These are phyloP conservation scores for Epichloe glyceriae DNA, from an alignment of 2,329 filamentous ascomycete species.

Conservation along the genomic window DNA sequence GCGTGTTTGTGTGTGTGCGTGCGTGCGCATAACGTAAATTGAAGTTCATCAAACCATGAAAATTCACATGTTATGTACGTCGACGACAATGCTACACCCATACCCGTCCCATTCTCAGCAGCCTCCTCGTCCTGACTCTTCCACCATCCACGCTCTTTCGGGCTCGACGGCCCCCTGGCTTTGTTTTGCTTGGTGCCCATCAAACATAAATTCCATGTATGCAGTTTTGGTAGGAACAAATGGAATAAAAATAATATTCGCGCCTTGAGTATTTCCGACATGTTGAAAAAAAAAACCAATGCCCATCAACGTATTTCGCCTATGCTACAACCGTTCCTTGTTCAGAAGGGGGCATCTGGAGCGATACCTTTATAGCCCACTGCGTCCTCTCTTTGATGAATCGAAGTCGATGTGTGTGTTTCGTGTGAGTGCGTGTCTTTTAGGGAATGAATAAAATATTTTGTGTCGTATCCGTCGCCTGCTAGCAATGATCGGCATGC, in stretches of 20 bases:
- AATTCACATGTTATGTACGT: conserved; percentile 7
- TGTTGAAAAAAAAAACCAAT: conserved; percentile 6
- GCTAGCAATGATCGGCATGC: too few species aligned
- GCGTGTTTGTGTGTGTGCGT: too few species aligned
- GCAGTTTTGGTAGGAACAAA: not conserved
- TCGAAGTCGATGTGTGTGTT: not conserved
- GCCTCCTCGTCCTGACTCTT: not conserved
- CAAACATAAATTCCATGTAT: not conserved
- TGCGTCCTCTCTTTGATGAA: conserved; percentile 2
- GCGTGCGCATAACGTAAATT: not conserved
- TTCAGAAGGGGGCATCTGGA: conserved; percentile 1
- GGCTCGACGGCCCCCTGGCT: not conserved
- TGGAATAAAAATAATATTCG: not conserved
- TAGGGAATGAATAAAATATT: not conserved
- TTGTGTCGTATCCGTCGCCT: not conserved
- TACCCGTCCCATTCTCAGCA: not conserved
- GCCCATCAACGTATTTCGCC: conserved; percentile 17
- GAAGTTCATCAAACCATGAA: not conserved
- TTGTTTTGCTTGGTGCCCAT: not conserved
- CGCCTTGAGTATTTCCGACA: not conserved
- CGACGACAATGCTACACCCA: conserved; percentile 8
- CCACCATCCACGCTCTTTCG: not conserved
- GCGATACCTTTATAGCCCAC: not conserved
- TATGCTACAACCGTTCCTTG: conserved; percentile 19
- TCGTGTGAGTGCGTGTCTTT: conserved; percentile 7